phyloP scores from a whole-genome alignment of 768 basidiomycete genomes.

The Lactarius psammicola region DNA sequence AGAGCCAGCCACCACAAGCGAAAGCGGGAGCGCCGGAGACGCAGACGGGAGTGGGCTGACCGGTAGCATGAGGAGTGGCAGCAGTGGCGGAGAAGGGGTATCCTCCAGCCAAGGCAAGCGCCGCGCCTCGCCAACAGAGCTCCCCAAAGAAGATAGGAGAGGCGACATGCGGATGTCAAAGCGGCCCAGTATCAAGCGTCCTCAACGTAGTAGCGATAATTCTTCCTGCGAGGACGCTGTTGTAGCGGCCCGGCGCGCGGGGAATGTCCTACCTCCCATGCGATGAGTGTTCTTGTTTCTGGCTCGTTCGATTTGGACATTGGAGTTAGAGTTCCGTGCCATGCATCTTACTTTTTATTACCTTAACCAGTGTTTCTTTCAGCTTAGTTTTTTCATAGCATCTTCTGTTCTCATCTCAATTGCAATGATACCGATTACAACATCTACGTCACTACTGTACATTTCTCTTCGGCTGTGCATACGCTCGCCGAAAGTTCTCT shows the following conservation, averaged over 20 bases:
- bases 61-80: not conserved
- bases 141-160: constrained; percentile 56
- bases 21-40: constrained; percentile 4
- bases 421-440: constrained; percentile 18
- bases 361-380: constrained; percentile 6
- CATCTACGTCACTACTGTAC: constrained; percentile 23
- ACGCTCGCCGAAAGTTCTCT: constrained; percentile 15
- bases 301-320: not conserved
- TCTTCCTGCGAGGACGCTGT: not conserved
- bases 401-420: constrained; percentile 18
- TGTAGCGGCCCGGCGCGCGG: not conserved
- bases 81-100: constrained; percentile 2
- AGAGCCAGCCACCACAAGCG: constrained; percentile 9
- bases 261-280: constrained; percentile 8
- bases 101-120: constrained; percentile 54
- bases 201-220: constrained; percentile 34
- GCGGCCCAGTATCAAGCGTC: constrained; percentile 63
- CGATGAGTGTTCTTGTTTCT: not conserved
- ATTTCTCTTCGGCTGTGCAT: constrained; percentile 14
- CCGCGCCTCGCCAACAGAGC: constrained; percentile 68
- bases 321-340: not conserved
- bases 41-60: not conserved
- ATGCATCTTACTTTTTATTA: not conserved
- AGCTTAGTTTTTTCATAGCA: constrained; percentile 14
- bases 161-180: constrained; percentile 59